Conservation (phyloP, 108 stramenopile genomes). For the Stephanodiscus minutulus region DNA sequence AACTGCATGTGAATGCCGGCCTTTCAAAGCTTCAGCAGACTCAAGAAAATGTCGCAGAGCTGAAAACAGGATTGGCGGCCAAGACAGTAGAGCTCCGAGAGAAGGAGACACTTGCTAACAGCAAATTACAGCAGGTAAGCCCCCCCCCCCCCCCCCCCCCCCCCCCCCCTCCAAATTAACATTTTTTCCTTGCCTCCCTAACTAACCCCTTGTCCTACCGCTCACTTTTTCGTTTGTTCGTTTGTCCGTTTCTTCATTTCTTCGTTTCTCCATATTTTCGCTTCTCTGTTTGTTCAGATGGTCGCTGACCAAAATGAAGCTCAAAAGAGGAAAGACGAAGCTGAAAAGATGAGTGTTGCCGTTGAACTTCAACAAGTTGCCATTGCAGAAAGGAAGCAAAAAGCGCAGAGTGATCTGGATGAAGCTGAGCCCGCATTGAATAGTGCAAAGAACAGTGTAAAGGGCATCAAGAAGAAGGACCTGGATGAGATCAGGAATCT, state of each 20-base stretch:
- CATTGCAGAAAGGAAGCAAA: slow-evolving; percentile 86
- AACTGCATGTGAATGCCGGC: slow-evolving; percentile 96
- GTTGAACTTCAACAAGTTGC: slow-evolving; percentile 76
- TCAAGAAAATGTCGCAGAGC: slow-evolving; percentile 90
- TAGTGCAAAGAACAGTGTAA: slow-evolving; percentile 86
- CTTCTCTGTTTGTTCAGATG: too few relatives aligned
- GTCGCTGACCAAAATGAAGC: slow-evolving; percentile 97
- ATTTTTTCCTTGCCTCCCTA: neutral
- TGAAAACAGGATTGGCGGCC: slow-evolving; percentile 79
- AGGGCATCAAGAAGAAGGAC: slow-evolving; percentile 94
- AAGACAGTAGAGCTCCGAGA: slow-evolving; percentile 82
- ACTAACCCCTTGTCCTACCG: neutral
- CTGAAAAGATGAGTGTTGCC: slow-evolving; percentile 89
- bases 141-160: neutral
- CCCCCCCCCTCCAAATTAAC: neutral
- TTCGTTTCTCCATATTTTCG: neutral
- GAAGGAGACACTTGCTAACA: slow-evolving; percentile 91
- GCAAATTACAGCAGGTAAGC: slow-evolving; percentile 86
- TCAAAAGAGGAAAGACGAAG: slow-evolving; percentile 91
- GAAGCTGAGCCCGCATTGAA: slow-evolving; percentile 95
- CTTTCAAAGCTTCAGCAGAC: slow-evolving; percentile 93
- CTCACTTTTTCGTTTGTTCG: neutral
- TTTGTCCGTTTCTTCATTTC: neutral
- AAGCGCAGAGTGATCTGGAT: slow-evolving; percentile 93
- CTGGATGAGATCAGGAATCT: slow-evolving; percentile 95